Evolutionary conservation across 1,284 basidiomycete genomes (phyloP), one percentile per base, ranked within the genome.

Genomic region (Trametes versicolor): DNA sequence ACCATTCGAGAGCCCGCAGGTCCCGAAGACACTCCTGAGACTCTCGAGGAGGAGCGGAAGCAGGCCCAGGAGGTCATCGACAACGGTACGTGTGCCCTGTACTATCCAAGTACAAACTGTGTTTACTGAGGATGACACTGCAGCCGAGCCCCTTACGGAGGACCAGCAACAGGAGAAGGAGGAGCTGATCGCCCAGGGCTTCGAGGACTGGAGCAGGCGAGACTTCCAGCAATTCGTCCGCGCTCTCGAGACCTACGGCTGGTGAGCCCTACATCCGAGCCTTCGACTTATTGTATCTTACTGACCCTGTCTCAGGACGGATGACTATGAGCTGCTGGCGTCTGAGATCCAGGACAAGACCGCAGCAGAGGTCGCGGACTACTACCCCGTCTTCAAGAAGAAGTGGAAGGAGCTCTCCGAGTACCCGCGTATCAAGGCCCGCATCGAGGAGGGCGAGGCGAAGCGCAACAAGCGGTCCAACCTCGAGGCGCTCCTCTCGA

Each of bases 191-290:
- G 84, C 83, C 36, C 83, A 92, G 63, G 96, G 96, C 17, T 98
- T 98, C 80, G 87, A 89, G 37, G 90, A 92, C 71, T 98, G 97
- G 97, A 95, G 91, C 75, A 85, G 94, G 68, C 87, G 95, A 50
- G 96, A 99, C 76, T 99, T 96, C 84, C 96, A 97, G 74, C 92
- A 93, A 71, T 95, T 99, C 74, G 86, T 98, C 54, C 86, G 88
- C 58, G 95, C 90, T 0, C 81, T 96, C 51, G 97, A 98, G 76
- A 87, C 87, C 9, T 90, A 96, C 75, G 97, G 97, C 60, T 94
- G 95, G 92, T 92, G 61, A 47, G 86, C 75, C 7, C 43, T 12
- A 10, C 53, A 8, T 21, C 2, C 15, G 19, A 6, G 53, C 29
- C 47, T 59, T 13, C 10, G 25, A 51, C 41, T 36, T 7, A 52